Percentiles rank a stretch among this genome's conserved stretches.
Conservation (phyloP, 2,329 filamentous ascomycete species). For the Fusarium sp. region DNA sequence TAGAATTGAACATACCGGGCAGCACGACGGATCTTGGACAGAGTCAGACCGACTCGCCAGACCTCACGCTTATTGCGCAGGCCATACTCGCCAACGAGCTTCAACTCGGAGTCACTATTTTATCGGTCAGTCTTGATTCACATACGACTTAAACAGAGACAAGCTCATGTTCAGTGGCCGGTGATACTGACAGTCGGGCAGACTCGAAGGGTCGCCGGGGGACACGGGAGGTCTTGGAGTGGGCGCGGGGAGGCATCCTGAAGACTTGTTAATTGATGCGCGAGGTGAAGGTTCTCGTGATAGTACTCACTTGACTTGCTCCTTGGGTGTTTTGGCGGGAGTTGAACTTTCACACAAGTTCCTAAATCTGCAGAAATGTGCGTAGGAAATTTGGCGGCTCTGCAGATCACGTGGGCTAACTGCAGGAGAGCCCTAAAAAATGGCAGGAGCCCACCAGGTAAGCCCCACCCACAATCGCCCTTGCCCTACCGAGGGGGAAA, state of each 20-base stretch:
- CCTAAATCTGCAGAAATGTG: conserved; percentile 50
- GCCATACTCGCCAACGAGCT: conserved; percentile 99
- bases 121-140: conserved; percentile 78
- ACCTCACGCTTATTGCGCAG: conserved; percentile 99
- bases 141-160: conserved; percentile 96
- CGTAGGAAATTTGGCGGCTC: conserved; percentile 53
- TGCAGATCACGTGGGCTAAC: conserved; percentile 49
- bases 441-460: conserved; percentile 7
- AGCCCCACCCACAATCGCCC: conserved; percentile 40
- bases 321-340: conserved; percentile 56
- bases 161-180: conserved; percentile 99
- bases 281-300: conserved; percentile 21
- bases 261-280: conserved; percentile 50
- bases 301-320: conserved; percentile 59
- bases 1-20: conserved; percentile 79
- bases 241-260: conserved; percentile 71
- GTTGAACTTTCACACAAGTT: conserved; percentile 53
- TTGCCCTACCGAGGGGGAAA: conserved; percentile 57
- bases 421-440: conserved; percentile 54
- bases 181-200: conserved; percentile 97
- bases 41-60: conserved; percentile 99
- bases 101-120: conserved; percentile 96
- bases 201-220: conserved; percentile 98
- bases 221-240: conserved; percentile 99
- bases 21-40: conserved; percentile 99